These are phyloP conservation scores for Polytolypa hystricis DNA, from an alignment of 2,329 filamentous ascomycete species.

Conservation along the genomic window DNA sequence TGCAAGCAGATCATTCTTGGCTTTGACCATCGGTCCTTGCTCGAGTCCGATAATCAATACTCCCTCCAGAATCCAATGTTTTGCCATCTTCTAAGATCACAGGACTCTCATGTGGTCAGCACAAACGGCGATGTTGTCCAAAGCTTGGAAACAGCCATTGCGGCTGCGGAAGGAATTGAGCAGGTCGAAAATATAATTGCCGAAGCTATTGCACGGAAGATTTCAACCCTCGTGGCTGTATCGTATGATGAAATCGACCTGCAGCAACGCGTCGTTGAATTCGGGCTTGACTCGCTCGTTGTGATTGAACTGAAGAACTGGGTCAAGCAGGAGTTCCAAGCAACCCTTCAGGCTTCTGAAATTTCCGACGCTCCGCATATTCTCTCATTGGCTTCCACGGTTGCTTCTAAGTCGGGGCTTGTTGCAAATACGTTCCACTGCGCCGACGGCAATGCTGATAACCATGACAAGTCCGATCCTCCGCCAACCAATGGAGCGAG, in stretches of 20 bases:
- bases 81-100: no score
- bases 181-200: neutral
- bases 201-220: neutral
- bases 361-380: slow-evolving; percentile 3
- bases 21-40: slow-evolving; percentile 1
- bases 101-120: no score
- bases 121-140: neutral
- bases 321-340: slow-evolving; percentile 2
- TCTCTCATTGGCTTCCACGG: neutral
- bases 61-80: slow-evolving; percentile 1
- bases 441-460: neutral
- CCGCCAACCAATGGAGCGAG: neutral
- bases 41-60: neutral
- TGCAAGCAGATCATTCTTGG: slow-evolving; percentile 2
- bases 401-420: slow-evolving; percentile 3
- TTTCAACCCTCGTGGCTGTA: neutral
- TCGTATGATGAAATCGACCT: neutral
- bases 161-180: neutral
- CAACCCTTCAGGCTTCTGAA: slow-evolving; percentile 2
- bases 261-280: neutral
- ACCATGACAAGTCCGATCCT: neutral
- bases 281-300: slow-evolving; percentile 5
- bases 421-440: neutral
- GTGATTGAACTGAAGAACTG: slow-evolving; percentile 6
- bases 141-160: neutral